Evolutionary conservation across 306 rosid genomes (phyloP).

Genomic region (Trifolium pratense): DNA sequence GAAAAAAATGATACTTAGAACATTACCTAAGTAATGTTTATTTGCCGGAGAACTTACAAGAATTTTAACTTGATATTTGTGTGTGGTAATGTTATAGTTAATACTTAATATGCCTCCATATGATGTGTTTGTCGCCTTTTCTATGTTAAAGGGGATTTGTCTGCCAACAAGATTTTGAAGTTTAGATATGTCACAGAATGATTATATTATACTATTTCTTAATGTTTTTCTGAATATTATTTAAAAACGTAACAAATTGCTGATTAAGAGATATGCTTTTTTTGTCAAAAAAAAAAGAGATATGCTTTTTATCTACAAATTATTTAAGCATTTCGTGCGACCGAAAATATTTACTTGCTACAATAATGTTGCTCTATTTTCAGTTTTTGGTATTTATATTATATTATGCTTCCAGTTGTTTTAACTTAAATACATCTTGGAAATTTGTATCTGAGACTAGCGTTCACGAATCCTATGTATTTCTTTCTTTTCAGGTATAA

Average conservation of each 20-base stretch:
- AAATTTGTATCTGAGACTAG: background rate
- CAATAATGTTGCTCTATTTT: background rate
- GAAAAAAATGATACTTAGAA: background rate
- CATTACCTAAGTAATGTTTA: conserved; percentile 5
- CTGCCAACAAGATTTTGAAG: conserved; percentile 4
- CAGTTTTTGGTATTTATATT: background rate
- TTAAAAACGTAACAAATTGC: background rate
- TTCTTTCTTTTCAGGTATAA: conserved; percentile 53
- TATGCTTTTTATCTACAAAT: too few relatives aligned
- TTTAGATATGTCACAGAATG: background rate
- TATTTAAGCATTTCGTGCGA: conserved; percentile 5
- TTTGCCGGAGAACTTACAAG: conserved; percentile 9
- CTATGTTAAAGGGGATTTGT: conserved; percentile 10
- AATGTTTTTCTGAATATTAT: background rate
- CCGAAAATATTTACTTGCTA: background rate
- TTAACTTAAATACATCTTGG: background rate
- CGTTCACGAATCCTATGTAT: conserved; percentile 1
- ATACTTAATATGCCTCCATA: background rate
- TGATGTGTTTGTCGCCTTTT: conserved; percentile 26
- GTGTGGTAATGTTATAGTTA: conserved; percentile 13
- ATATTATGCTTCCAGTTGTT: background rate
- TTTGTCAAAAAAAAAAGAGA: too few relatives aligned
- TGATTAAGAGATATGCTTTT: too few relatives aligned
- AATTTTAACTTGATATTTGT: conserved; percentile 5
- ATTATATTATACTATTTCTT: background rate